Base-by-base conservation (phyloP, 305 asterid genomes). In the Plantago rigida region DNA sequence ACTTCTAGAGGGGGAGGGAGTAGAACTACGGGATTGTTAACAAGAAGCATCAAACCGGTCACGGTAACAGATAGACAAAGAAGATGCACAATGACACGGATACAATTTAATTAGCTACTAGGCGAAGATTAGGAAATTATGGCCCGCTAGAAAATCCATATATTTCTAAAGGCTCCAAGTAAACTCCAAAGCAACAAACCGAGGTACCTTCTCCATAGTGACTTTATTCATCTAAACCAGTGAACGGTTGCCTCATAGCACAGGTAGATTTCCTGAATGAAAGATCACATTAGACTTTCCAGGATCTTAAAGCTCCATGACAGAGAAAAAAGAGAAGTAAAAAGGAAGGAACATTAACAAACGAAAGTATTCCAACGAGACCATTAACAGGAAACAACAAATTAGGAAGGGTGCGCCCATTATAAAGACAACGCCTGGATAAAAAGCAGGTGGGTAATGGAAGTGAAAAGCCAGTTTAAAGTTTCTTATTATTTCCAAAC, bases 201-300 rank as follows among this genome's bases (percentile, higher is more conserved):
- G 82, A 81, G 94, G 81, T 91, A 91, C 98, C 98, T 88, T 91
- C 97, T 86, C 83, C 87, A 82, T 80, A 78, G 82, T 67, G 87
- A 84, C 88, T 81, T 84, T 82, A 86, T 84, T 82, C 88, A 85
- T 81, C 89, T 84, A 88, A 86, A 84, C 84, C 91, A 88, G 84
- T 79, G 95, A 77, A 86, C 72, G 84, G 82, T 79, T 83, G 84
- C 96, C 88, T 82, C 95, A 83, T 70, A 78, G 92, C 94, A 79
- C 72, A 67, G 71, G 91, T 68, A 75, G 87, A 74, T 69, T 70
- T 81, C 95, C 98, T 92, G 96, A 81, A 86, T 69, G 86, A 88
- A 87, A 86, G 79, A 79, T 74, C 60, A 62, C 77, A 84, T 92
- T 81, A 91, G 98, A 88, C 83, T 78, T 82, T 71, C 82, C 71